Conservation (phyloP, 1,284 basidiomycete genomes). For the Trichosporon sp. region DNA sequence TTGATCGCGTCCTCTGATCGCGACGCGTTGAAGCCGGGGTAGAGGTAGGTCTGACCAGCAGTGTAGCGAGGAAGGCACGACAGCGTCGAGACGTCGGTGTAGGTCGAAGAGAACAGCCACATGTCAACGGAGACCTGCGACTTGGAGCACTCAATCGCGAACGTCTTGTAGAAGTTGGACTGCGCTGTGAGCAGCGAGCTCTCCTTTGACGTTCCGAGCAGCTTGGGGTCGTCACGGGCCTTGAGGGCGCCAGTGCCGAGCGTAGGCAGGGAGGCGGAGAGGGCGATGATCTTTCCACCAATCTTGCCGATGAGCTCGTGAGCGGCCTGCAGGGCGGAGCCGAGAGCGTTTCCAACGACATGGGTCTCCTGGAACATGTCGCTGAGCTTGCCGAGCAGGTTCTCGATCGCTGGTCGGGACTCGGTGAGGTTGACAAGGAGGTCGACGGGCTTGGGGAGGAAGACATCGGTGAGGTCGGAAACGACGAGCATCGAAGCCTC, state of each 20-base stretch:
- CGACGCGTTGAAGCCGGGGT: conserved; percentile 95
- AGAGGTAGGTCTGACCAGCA: conserved; percentile 96
- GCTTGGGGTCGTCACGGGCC: conserved; percentile 93
- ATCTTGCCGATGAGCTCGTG: conserved; percentile 92
- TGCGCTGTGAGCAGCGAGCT: conserved; percentile 83
- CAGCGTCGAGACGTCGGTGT: conserved; percentile 89
- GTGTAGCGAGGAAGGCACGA: conserved; percentile 91
- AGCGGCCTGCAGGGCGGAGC: conserved; percentile 93
- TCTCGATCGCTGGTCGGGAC: conserved; percentile 76
- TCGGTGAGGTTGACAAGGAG: conserved; percentile 92
- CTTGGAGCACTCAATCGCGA: conserved; percentile 97
- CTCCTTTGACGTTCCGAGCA: conserved; percentile 94
- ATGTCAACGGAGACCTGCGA: conserved; percentile 98
- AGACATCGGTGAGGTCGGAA: conserved; percentile 94
- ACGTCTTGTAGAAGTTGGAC: conserved; percentile 96
- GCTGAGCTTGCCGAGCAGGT: conserved; percentile 76
- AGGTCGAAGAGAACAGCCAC: conserved; percentile 93
- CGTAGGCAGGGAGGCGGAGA: conserved; percentile 84
- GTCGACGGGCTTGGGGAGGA: conserved; percentile 94
- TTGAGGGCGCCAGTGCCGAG: conserved; percentile 90
- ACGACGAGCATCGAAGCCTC: conserved; percentile 96
- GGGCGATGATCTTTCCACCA: conserved; percentile 92
- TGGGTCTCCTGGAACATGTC: conserved; percentile 98
- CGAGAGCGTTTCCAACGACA: conserved; percentile 87
- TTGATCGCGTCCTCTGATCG: conserved; percentile 94